A percentile compares a stretch with the other conserved stretches of the same genome.
Conservation (phyloP, 805 yeast genomes). For the Wickerhamiella parazyma region DNA sequence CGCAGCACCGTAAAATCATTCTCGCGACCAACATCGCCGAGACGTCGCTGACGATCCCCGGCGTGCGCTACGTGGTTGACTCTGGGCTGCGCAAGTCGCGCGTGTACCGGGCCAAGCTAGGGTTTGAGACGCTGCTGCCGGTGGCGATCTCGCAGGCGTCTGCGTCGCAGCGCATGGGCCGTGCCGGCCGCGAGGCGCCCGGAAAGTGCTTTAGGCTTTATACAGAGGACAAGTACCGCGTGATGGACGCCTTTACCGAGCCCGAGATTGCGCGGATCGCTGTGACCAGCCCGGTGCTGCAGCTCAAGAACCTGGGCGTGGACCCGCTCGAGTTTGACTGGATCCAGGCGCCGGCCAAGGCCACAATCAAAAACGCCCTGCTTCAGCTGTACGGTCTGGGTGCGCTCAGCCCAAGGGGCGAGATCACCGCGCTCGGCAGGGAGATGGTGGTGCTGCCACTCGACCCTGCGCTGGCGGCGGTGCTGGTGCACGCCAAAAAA, state of each 20-base stretch:
- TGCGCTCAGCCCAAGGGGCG: constrained; percentile 66
- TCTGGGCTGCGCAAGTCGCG: constrained; percentile 86
- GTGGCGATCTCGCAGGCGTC: constrained; percentile 90
- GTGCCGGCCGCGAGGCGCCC: constrained; percentile 96
- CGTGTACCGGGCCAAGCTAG: constrained; percentile 87
- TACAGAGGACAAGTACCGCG: constrained; percentile 52
- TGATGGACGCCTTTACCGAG: constrained; percentile 67
- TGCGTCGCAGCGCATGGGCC: constrained; percentile 90
- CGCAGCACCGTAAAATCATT: constrained; percentile 69
- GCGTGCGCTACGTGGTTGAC: constrained; percentile 85
- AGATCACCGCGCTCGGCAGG: constrained; percentile 65
- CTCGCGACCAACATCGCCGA: constrained; percentile 95
- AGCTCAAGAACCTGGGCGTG: constrained; percentile 71
- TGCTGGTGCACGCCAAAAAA: constrained; percentile 56
- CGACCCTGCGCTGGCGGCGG: constrained; percentile 85
- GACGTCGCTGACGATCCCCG: constrained; percentile 91
- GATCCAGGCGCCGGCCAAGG: constrained; percentile 81
- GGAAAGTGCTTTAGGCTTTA: constrained; percentile 84
- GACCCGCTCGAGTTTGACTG: constrained; percentile 83
- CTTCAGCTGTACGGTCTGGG: constrained; percentile 63
- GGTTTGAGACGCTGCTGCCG: constrained; percentile 81
- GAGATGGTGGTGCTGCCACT: constrained; percentile 82
- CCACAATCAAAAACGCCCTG: constrained; percentile 61
- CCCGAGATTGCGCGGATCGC: constrained; percentile 86
- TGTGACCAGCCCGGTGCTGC: constrained; percentile 68